Base-by-base conservation (phyloP, 108 stramenopile genomes). In the Cyclotella atomus region DNA sequence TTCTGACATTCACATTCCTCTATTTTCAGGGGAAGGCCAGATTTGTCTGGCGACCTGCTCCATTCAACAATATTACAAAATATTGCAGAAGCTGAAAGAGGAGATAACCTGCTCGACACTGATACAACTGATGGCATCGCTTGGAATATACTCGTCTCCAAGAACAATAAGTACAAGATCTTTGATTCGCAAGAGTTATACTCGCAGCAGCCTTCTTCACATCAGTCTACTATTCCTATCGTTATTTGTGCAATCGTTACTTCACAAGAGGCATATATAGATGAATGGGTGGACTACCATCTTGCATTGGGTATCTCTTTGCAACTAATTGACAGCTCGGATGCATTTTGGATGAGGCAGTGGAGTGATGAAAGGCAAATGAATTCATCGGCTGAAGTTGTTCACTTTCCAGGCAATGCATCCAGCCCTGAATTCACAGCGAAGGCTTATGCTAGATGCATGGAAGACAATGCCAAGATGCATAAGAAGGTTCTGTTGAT, bases 281-380 rank as follows among this genome's bases (percentile, higher is more conserved):
- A 65, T 29, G 64, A 65, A 47, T 65, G 64, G 64, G 46, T 59
- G 29, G 56, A 59, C 8, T 59, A 59, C 33, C 56, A 59, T 9
- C 1, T 59, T 32, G 56, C 29, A 33, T 33, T 59, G n/a, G n/a
- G n/a, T n/a, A n/a, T n/a, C n/a, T n/a, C n/a, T n/a, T n/a, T n/a
- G n/a, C n/a, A n/a, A n/a, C n/a, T n/a, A n/a, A n/a, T n/a, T n/a
- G n/a, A n/a, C n/a, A n/a, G n/a, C n/a, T n/a, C n/a, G n/a, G n/a
- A n/a, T n/a, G n/a, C n/a, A n/a, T n/a, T n/a, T n/a, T n/a, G n/a
- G n/a, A n/a, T n/a, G n/a, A n/a, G n/a, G n/a, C n/a, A n/a, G n/a
- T n/a, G n/a, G n/a, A n/a, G n/a, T n/a, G n/a, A n/a, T n/a, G n/a
- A n/a, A n/a, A n/a, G n/a, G n/a, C n/a, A n/a, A n/a, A n/a, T n/a